Evolutionary conservation across 805 yeast genomes (phyloP).

Genomic region (Metschnikowia kofuensis): DNA sequence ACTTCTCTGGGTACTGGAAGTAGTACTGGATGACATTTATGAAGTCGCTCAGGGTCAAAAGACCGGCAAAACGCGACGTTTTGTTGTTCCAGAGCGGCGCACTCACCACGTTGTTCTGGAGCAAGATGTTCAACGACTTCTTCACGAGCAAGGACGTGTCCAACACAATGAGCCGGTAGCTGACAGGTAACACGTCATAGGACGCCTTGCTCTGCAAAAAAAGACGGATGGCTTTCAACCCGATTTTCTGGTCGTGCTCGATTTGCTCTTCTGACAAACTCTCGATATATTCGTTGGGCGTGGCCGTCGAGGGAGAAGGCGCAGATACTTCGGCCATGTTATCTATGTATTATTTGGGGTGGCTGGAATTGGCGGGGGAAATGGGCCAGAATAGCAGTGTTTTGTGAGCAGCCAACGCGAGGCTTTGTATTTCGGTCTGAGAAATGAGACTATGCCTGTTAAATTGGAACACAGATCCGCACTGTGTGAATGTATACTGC

Average conservation of each 20-base stretch:
- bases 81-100: slow-evolving; percentile 97
- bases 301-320: slow-evolving; percentile 23
- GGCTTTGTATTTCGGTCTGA: no score
- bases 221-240: slow-evolving; percentile 75
- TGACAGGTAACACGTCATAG: slow-evolving; percentile 94
- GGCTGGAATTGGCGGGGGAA: no score
- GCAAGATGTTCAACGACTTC: slow-evolving; percentile 81
- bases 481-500: no score
- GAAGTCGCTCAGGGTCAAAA: slow-evolving; percentile 87
- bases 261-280: slow-evolving; percentile 41
- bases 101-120: slow-evolving; percentile 91
- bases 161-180: slow-evolving; percentile 86
- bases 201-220: slow-evolving; percentile 89
- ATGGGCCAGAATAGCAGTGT: no score
- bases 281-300: slow-evolving; percentile 43
- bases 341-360: neutral
- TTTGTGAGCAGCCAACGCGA: no score
- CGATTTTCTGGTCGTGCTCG: slow-evolving; percentile 65
- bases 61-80: slow-evolving; percentile 88
- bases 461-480: no score
- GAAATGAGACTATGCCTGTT: no score
- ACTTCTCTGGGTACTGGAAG: slow-evolving; percentile 82
- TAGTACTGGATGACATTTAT: slow-evolving; percentile 94
- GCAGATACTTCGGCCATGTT: slow-evolving; percentile 22
- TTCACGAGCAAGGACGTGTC: slow-evolving; percentile 90